Conservation (phyloP, 2,329 filamentous ascomycete species). For the Colletotrichum melonis region DNA sequence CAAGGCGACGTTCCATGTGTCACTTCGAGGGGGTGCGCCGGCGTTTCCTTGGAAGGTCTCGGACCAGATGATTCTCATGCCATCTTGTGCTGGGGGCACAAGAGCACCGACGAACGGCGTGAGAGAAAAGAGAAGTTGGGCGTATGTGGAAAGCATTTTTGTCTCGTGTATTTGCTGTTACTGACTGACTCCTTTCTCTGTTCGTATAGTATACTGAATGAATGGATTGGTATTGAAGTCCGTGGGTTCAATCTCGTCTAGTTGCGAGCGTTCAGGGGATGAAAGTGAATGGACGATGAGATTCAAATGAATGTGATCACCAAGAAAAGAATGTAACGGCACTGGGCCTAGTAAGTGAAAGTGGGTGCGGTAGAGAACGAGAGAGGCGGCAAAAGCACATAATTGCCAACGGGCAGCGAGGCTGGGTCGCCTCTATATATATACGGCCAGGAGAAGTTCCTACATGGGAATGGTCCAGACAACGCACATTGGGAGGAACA, state of each 20-base stretch:
- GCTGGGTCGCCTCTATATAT: slow-evolving; percentile 14
- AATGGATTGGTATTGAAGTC: not conserved
- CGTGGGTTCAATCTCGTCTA: not conserved
- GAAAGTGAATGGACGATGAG: slow-evolving; percentile 17
- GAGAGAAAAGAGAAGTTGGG: slow-evolving; percentile 32
- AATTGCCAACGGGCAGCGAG: not conserved
- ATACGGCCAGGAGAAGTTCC: not conserved
- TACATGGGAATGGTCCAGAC: not conserved
- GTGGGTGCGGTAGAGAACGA: slow-evolving; percentile 5
- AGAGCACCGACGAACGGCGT: slow-evolving; percentile 46
- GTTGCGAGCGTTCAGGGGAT: not conserved
- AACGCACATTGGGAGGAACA: not conserved
- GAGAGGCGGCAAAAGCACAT: slow-evolving; percentile 4
- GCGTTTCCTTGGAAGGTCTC: slow-evolving; percentile 56
- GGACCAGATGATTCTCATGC: slow-evolving; percentile 56
- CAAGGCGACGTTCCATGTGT: slow-evolving; percentile 56
- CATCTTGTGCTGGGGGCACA: slow-evolving; percentile 50
- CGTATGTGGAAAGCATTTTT: not conserved
- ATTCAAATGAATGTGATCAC: slow-evolving; percentile 11
- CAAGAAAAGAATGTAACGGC: slow-evolving; percentile 32
- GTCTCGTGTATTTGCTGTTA: not conserved
- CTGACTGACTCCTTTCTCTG: not conserved
- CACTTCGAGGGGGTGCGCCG: slow-evolving; percentile 49
- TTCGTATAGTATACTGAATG: not conserved
- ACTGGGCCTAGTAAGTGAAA: slow-evolving; percentile 20